phyloP scores from a whole-genome alignment of 345 rosid genomes.

The Bruguiera parviflora region DNA sequence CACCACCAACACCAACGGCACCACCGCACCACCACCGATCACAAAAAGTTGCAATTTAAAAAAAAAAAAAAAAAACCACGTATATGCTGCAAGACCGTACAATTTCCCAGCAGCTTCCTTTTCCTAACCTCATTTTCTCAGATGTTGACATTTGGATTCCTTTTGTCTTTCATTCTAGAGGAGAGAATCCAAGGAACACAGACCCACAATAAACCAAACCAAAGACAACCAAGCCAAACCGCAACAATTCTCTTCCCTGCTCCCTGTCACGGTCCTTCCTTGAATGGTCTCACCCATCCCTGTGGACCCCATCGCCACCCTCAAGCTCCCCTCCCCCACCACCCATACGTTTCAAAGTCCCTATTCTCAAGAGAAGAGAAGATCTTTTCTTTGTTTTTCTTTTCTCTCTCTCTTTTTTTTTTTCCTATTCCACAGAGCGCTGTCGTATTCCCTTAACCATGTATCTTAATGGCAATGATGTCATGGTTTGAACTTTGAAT shows the following conservation, averaged over 20 bases:
- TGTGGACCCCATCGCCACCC: too few relatives aligned
- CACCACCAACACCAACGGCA: too few relatives aligned
- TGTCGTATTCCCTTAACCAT: too few relatives aligned
- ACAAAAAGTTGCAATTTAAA: too few relatives aligned
- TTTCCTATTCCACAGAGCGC: too few relatives aligned
- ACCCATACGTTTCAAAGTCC: neutral
- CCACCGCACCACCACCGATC: too few relatives aligned
- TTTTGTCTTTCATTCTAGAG: neutral
- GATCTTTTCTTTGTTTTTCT: neutral
- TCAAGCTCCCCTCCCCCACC: neutral
- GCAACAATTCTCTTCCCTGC: too few relatives aligned
- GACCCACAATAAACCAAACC: neutral
- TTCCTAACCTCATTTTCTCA: slow-evolving; percentile 8
- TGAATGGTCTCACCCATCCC: too few relatives aligned
- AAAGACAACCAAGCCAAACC: neutral
- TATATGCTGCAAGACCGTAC: neutral
- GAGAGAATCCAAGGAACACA: neutral
- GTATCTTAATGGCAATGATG: too few relatives aligned
- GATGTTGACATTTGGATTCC: slow-evolving; percentile 38
- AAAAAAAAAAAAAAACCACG: neutral
- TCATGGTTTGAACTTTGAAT: slow-evolving; percentile 1
- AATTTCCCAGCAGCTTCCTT: neutral
- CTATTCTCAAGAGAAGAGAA: slow-evolving; percentile 5
- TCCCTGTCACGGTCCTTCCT: neutral
- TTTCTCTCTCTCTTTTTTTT: too few relatives aligned